These are phyloP conservation scores for Aaosphaeria arxii DNA, from an alignment of 2,329 filamentous ascomycete species.

Conservation along the genomic window DNA sequence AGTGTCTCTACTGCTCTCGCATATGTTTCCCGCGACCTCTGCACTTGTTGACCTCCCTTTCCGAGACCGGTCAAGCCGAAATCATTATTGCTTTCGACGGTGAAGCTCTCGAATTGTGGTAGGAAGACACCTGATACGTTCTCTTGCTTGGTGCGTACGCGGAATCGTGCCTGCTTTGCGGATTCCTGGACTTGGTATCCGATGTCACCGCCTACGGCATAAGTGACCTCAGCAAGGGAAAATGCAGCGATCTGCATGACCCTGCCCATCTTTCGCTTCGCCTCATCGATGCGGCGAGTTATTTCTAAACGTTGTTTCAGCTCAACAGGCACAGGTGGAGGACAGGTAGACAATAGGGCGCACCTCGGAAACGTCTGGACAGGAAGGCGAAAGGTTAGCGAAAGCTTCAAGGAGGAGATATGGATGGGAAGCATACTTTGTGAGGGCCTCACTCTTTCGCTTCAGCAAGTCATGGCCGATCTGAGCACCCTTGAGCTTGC, in stretches of 20 bases:
- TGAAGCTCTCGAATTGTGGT: slow-evolving; percentile 88
- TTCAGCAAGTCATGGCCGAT: slow-evolving; percentile 91
- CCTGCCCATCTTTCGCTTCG: slow-evolving; percentile 97
- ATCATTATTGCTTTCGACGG: slow-evolving; percentile 86
- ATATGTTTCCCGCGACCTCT: slow-evolving; percentile 93
- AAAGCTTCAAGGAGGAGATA: not conserved
- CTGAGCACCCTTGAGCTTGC: slow-evolving; percentile 81
- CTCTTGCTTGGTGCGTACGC: slow-evolving; percentile 92
- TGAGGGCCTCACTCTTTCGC: slow-evolving; percentile 95
- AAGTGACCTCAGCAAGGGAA: slow-evolving; percentile 94
- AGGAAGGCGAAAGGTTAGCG: slow-evolving; percentile 8
- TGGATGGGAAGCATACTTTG: slow-evolving; percentile 64
- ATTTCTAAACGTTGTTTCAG: slow-evolving; percentile 61
- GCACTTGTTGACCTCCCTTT: slow-evolving; percentile 96
- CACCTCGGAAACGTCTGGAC: slow-evolving; percentile 82
- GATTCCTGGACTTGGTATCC: slow-evolving; percentile 97
- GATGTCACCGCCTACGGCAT: slow-evolving; percentile 90
- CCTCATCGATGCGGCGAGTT: slow-evolving; percentile 94
- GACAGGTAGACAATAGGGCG: slow-evolving; percentile 9
- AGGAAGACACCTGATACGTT: slow-evolving; percentile 97
- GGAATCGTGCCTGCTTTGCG: slow-evolving; percentile 87
- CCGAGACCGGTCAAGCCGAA: slow-evolving; percentile 94
- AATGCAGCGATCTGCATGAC: slow-evolving; percentile 99
- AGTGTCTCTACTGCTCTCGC: slow-evolving; percentile 92
- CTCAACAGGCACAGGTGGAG: slow-evolving; percentile 7